phyloP scores from a whole-genome alignment of 108 stramenopile genomes.

The Craspedostauros australis region DNA sequence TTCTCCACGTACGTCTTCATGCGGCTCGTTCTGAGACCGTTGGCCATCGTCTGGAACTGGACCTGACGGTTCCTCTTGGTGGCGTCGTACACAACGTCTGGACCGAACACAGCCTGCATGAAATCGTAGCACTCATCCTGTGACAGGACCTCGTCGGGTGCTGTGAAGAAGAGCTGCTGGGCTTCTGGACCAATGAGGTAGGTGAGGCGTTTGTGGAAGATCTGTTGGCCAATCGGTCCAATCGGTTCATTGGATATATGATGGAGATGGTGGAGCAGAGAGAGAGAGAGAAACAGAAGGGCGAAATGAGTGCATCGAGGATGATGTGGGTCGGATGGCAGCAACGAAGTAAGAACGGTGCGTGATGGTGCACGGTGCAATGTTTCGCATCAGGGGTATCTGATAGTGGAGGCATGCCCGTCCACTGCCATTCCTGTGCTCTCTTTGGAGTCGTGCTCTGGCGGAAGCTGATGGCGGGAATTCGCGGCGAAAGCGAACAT shows the following conservation, averaged over 20 bases:
- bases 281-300: constrained; percentile 3
- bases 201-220: constrained; percentile 89
- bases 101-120: constrained; percentile 98
- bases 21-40: constrained; percentile 81
- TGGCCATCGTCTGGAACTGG: constrained; percentile 96
- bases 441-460: no score
- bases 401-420: no score
- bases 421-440: no score
- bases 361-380: no score
- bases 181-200: constrained; percentile 97
- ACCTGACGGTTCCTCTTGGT: constrained; percentile 89
- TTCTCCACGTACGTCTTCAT: constrained; percentile 94
- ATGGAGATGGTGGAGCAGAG: no score
- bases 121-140: constrained; percentile 96
- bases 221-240: no score
- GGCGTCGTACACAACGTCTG: constrained; percentile 94
- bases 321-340: no score
- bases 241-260: no score
- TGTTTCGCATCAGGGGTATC: no score
- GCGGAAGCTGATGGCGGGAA: no score
- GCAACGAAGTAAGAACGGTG: no score
- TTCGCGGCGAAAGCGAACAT: no score
- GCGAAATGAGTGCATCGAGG: not conserved
- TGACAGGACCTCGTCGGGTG: constrained; percentile 83
- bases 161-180: constrained; percentile 93